phyloP scores from a whole-genome alignment of 139 green algal species.

The Tetradesmus obliquus region DNA sequence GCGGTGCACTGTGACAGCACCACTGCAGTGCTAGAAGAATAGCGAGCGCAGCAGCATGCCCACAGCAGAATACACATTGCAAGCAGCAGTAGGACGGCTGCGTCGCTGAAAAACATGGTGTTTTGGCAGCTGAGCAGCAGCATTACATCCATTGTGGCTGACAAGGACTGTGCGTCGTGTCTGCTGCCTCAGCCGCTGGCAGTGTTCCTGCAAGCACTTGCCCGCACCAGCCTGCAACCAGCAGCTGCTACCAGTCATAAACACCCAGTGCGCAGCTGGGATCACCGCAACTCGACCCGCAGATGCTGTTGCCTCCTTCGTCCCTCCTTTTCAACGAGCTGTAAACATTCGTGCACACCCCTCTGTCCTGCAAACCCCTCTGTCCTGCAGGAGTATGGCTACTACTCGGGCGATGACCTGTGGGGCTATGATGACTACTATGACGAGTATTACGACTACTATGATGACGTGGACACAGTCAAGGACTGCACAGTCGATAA shows the following conservation, averaged over 20 bases:
- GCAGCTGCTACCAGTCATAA: background rate
- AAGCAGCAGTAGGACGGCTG: background rate
- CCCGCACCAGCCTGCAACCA: background rate
- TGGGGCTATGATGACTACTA: conserved; percentile 51
- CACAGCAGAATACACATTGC: background rate
- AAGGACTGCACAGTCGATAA: conserved; percentile 34
- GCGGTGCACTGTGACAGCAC: too few species aligned
- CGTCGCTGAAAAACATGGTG: too few species aligned
- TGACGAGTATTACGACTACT: conserved; percentile 52
- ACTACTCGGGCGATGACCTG: conserved; percentile 18
- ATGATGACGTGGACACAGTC: background rate
- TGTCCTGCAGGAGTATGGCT: conserved; percentile 11
- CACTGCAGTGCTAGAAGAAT: too few species aligned
- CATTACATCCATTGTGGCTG: too few species aligned
- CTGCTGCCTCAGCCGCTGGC: background rate
- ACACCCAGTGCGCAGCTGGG: background rate
- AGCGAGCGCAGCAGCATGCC: too few species aligned
- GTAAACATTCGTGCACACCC: background rate
- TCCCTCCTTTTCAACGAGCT: background rate
- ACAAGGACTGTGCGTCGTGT: too few species aligned
- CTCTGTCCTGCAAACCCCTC: background rate
- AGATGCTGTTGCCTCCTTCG: background rate
- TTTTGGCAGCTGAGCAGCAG: too few species aligned
- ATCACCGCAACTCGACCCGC: background rate
- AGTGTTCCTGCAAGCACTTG: background rate